Percentiles rank a stretch among this genome's conserved stretches.
phyloP scores from a whole-genome alignment of 2,329 filamentous ascomycete genomes.

The Ploettnerulaceae sp. region DNA sequence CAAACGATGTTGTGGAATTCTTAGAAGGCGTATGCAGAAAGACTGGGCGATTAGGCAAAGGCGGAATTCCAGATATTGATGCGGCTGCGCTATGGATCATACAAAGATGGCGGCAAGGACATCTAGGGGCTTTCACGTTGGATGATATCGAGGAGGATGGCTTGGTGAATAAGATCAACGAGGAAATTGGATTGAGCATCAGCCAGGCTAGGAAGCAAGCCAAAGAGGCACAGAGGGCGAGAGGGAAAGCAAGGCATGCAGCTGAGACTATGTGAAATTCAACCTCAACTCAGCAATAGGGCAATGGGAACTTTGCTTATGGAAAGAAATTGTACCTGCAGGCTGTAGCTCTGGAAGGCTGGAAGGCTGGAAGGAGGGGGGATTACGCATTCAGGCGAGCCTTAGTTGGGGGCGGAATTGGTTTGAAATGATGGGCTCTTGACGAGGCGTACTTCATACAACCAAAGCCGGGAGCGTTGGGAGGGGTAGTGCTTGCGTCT shows the following conservation, averaged over 20 bases:
- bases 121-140: conserved; percentile 70
- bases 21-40: conserved; percentile 65
- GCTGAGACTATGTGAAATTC: conserved; percentile 1
- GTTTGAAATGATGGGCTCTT: too few relatives aligned
- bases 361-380: background rate
- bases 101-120: conserved; percentile 74
- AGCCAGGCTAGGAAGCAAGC: conserved; percentile 64
- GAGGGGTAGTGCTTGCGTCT: too few relatives aligned
- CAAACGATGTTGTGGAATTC: conserved; percentile 76
- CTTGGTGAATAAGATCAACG: conserved; percentile 47
- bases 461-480: too few relatives aligned
- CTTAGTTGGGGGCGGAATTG: too few relatives aligned
- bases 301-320: background rate
- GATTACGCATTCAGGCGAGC: background rate
- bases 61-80: conserved; percentile 65
- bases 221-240: conserved; percentile 51
- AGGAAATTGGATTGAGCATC: conserved; percentile 52
- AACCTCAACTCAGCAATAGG: background rate
- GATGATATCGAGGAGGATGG: conserved; percentile 66
- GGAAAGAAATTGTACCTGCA: too few relatives aligned
- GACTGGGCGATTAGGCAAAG: conserved; percentile 71
- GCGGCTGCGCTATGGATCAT: conserved; percentile 75
- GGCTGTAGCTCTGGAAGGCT: background rate
- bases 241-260: conserved; percentile 25
- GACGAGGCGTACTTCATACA: too few relatives aligned